Evolutionary conservation across 2,329 filamentous ascomycete species (phyloP).

Genomic region (Pyrenochaeta sp.): DNA sequence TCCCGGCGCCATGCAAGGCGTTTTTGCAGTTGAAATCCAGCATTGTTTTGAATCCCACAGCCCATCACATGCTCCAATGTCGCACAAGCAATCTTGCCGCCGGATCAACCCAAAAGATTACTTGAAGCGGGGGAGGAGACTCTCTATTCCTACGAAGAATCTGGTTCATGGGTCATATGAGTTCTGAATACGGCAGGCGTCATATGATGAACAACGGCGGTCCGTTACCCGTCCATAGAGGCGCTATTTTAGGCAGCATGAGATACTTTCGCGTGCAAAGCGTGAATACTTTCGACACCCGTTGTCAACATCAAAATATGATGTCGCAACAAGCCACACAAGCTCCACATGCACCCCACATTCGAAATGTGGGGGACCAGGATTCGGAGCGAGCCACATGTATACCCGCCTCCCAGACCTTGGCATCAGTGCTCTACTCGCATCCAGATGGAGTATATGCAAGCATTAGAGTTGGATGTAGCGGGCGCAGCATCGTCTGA

Average conservation of each 20-base stretch:
- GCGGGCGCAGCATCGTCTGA: neutral
- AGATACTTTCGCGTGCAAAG: neutral
- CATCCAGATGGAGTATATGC: neutral
- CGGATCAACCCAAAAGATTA: neutral
- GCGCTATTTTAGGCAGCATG: neutral
- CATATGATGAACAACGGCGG: neutral
- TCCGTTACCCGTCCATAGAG: neutral
- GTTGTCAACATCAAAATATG: neutral
- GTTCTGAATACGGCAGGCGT: neutral
- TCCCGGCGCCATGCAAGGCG: neutral
- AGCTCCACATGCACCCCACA: constrained; percentile 11
- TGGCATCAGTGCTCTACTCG: neutral
- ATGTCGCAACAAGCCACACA: constrained; percentile 4
- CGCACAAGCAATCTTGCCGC: neutral
- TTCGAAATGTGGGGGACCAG: constrained; percentile 12
- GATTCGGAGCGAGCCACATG: constrained; percentile 12
- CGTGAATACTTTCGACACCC: neutral
- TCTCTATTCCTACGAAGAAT: neutral
- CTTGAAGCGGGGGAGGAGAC: neutral
- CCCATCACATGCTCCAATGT: neutral
- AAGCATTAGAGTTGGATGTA: neutral
- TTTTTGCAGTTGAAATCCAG: neutral
- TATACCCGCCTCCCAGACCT: neutral
- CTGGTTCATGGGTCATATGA: constrained; percentile 2
- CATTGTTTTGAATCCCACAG: neutral